phyloP scores from a whole-genome alignment of 805 yeast genomes.

The Clavispora vitiphila region DNA sequence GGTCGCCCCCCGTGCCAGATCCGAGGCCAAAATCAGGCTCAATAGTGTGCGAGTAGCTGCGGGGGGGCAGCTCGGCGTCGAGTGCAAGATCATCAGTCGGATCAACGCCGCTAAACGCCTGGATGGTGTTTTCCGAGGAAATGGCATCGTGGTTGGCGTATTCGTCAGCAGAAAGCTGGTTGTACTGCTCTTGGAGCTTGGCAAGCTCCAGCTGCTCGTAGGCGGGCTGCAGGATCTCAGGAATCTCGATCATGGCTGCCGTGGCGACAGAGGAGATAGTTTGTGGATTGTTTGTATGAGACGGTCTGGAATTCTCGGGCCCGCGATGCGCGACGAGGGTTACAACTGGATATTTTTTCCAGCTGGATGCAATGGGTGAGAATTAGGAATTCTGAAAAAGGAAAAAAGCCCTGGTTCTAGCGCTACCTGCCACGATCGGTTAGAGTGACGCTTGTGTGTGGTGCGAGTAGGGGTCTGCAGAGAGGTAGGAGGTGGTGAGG shows the following conservation, averaged over 20 bases:
- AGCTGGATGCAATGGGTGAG: background rate
- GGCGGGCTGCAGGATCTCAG: constrained; percentile 32
- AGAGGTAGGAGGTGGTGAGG: too few relatives aligned
- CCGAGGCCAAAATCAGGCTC: background rate
- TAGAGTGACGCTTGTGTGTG: too few relatives aligned
- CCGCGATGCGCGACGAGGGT: background rate
- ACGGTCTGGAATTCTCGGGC: too few relatives aligned
- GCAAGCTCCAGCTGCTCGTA: constrained; percentile 14
- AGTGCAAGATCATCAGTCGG: background rate
- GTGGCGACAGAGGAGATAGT: background rate
- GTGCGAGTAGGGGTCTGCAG: too few relatives aligned
- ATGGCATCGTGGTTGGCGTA: background rate
- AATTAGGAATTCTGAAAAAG: background rate
- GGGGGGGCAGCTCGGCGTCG: background rate
- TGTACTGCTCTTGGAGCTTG: constrained; percentile 15
- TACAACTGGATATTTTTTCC: too few relatives aligned
- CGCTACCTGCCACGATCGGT: too few relatives aligned
- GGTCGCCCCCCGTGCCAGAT: background rate
- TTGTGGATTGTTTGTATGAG: background rate
- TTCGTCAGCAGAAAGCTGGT: constrained; percentile 5
- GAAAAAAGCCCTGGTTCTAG: too few relatives aligned
- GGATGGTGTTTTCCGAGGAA: constrained; percentile 5
- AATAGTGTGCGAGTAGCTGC: background rate
- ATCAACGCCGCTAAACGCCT: background rate
- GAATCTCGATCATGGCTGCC: constrained; percentile 38